Evolutionary conservation across 192 early-diverging fungal species (phyloP).

Genomic region (Phlyctochytrium arcticum): DNA sequence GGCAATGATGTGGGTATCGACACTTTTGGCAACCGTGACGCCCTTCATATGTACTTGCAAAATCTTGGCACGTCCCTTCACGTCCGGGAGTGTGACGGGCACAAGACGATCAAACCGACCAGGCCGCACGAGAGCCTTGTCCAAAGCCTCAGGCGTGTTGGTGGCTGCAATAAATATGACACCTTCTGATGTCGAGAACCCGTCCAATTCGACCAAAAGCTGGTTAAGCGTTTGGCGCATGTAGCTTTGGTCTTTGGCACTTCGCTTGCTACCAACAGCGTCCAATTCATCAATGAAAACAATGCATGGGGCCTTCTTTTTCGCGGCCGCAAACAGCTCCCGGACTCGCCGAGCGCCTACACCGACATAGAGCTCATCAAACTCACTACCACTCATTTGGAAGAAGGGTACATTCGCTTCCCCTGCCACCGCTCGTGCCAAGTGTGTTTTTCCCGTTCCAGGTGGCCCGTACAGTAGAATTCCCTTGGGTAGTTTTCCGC

Average conservation of each 20-base stretch:
- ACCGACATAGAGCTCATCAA: conserved; percentile 99
- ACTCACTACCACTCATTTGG: conserved; percentile 97
- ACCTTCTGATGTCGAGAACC: conserved; percentile 92
- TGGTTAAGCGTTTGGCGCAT: conserved; percentile 99
- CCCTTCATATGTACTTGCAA: conserved; percentile 86
- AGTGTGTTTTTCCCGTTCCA: conserved; percentile 95
- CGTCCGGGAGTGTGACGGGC: conserved; percentile 91
- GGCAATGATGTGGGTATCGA: conserved; percentile 81
- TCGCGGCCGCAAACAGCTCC: conserved; percentile 72
- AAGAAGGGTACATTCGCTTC: conserved; percentile 99
- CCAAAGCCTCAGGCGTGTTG: conserved; percentile 95
- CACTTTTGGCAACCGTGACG: conserved; percentile 65
- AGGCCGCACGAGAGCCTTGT: conserved; percentile 94
- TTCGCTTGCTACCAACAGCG: conserved; percentile 93
- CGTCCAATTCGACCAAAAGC: conserved; percentile 97
- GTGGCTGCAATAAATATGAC: conserved; percentile 99
- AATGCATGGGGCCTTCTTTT: conserved; percentile 50
- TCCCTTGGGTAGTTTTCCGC: conserved; percentile 92
- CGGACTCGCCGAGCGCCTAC: conserved; percentile 85
- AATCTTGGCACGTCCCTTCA: conserved; percentile 91
- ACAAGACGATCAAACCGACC: conserved; percentile 97
- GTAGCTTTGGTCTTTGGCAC: conserved; percentile 88
- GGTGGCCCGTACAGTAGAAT: conserved; percentile 71
- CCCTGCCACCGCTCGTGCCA: conserved; percentile 94
- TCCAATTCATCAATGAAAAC: conserved; percentile 99